Conservation (phyloP, 306 rosid genomes). For the Castanea crenata region DNA sequence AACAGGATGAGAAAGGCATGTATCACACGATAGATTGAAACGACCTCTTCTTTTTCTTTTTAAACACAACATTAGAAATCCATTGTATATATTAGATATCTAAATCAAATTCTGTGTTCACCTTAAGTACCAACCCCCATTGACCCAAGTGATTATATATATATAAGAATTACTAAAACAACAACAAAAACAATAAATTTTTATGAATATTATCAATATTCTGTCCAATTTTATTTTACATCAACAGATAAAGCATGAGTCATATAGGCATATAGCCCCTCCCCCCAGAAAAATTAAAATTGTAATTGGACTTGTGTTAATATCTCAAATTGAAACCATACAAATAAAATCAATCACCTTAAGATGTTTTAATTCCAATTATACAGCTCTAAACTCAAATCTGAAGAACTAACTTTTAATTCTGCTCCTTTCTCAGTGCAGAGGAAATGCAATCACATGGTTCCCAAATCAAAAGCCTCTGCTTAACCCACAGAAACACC, state of each 20-base stretch:
- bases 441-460: no score
- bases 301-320: neutral
- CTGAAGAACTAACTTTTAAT: no score
- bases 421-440: no score
- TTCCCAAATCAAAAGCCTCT: no score
- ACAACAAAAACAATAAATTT: neutral
- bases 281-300: neutral
- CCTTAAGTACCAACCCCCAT: neutral
- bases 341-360: neutral
- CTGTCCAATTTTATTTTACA: neutral
- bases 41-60: neutral
- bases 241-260: constrained; percentile 9
- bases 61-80: neutral
- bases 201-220: neutral
- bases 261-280: neutral
- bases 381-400: no score
- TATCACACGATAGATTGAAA: neutral
- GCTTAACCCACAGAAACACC: no score
- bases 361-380: neutral
- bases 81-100: neutral
- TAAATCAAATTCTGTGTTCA: neutral
- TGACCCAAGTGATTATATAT: neutral
- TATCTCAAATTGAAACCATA: neutral
- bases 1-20: neutral
- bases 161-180: no score